These are phyloP conservation scores for Tilletia setariae DNA, from an alignment of 1,284 basidiomycete genomes.

Conservation along the genomic window DNA sequence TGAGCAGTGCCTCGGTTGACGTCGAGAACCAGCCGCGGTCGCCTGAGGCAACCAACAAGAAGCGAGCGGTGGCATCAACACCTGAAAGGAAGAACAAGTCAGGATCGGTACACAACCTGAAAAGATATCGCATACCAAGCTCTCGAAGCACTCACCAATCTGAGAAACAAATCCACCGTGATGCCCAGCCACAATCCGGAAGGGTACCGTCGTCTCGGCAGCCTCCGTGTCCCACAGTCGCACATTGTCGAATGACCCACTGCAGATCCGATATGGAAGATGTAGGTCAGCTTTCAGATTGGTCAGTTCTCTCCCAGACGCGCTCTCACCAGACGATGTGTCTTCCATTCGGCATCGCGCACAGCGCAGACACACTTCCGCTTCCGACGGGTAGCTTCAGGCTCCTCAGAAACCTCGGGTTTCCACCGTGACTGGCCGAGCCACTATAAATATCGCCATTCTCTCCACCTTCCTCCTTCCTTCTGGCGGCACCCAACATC, in stretches of 20 bases:
- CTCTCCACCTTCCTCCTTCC: background rate
- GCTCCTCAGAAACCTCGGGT: constrained; percentile 73
- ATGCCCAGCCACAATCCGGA: constrained; percentile 94
- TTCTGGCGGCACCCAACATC: constrained; percentile 28
- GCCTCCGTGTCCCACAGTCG: constrained; percentile 81
- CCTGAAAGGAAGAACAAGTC: constrained; percentile 59
- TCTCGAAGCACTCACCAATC: constrained; percentile 66
- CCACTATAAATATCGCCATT: background rate
- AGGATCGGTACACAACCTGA: background rate
- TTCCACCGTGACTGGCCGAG: constrained; percentile 49
- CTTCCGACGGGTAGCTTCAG: constrained; percentile 82
- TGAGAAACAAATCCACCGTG: constrained; percentile 88
- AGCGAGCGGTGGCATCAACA: constrained; percentile 77
- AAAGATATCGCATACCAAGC: background rate
- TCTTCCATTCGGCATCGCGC: constrained; percentile 80
- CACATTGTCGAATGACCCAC: constrained; percentile 88
- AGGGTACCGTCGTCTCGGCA: constrained; percentile 60
- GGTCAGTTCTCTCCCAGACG: too few relatives aligned
- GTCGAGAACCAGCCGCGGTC: constrained; percentile 77
- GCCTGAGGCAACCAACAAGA: constrained; percentile 85
- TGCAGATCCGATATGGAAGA: constrained; percentile 51
- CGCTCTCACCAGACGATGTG: constrained; percentile 77
- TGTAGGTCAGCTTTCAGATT: background rate
- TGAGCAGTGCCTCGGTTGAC: constrained; percentile 45
- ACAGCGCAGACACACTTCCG: constrained; percentile 84